These are phyloP conservation scores for Fusarium tricinctum DNA, from an alignment of 2,329 filamentous ascomycete species.

Conservation along the genomic window DNA sequence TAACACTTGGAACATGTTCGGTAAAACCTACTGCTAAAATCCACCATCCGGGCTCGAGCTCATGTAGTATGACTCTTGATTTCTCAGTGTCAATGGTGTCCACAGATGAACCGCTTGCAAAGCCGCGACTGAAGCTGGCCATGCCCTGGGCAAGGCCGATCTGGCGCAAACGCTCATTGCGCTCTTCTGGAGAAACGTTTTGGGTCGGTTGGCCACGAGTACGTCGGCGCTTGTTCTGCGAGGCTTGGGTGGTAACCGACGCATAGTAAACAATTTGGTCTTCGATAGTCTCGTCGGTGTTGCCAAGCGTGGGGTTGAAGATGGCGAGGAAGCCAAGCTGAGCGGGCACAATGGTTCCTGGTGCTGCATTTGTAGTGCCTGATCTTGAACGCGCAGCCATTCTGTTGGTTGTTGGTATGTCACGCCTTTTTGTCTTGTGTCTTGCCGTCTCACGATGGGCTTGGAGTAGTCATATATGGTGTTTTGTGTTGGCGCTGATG, in stretches of 20 bases:
- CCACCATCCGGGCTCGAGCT: constrained; percentile 96
- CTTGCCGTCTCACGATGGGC: constrained; percentile 8
- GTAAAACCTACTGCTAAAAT: constrained; percentile 79
- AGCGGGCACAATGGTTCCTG: constrained; percentile 69
- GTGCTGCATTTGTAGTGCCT: constrained; percentile 34
- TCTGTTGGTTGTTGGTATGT: not conserved
- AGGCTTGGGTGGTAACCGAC: constrained; percentile 65
- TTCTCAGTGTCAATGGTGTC: constrained; percentile 94
- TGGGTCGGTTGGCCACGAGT: constrained; percentile 60
- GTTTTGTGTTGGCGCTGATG: constrained; percentile 13
- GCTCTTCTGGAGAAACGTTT: constrained; percentile 71
- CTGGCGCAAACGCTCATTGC: constrained; percentile 89
- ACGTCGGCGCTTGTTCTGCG: constrained; percentile 59
- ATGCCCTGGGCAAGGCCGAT: constrained; percentile 97
- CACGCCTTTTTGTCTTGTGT: not conserved
- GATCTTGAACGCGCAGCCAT: constrained; percentile 41
- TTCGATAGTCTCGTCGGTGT: constrained; percentile 69
- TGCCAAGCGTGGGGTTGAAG: constrained; percentile 88
- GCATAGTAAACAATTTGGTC: constrained; percentile 96
- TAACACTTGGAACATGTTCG: not conserved
- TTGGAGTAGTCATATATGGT: not conserved
- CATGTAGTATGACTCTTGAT: constrained; percentile 84
- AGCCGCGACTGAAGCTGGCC: constrained; percentile 91
- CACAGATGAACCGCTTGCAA: constrained; percentile 81
- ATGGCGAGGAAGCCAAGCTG: constrained; percentile 92